Conservation (phyloP, 352 stramenopile species). For the Globisporangium megalacanthum region DNA sequence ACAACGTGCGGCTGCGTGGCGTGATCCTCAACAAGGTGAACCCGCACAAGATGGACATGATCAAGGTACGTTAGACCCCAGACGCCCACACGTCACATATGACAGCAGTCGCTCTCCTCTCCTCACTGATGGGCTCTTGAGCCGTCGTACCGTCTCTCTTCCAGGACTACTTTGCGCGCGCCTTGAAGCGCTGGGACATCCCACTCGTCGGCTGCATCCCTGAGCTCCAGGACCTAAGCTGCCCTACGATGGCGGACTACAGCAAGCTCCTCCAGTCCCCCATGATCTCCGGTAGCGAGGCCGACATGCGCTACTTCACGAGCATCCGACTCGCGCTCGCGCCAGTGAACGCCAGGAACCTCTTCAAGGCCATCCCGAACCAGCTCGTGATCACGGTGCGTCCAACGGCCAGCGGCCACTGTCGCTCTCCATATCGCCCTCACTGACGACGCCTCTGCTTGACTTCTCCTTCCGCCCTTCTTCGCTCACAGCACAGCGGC, state of each 20-base stretch:
- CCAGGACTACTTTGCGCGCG: slow-evolving; percentile 86
- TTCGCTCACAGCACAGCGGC: slow-evolving; percentile 52
- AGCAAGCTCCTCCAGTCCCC: slow-evolving; percentile 82
- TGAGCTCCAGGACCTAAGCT: slow-evolving; percentile 74
- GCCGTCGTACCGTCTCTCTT: neutral
- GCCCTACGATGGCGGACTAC: slow-evolving; percentile 84
- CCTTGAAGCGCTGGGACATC: slow-evolving; percentile 86
- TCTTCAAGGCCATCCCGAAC: slow-evolving; percentile 83
- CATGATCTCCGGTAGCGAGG: slow-evolving; percentile 66
- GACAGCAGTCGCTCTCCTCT: neutral
- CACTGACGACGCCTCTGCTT: neutral
- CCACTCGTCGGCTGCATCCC: slow-evolving; percentile 87
- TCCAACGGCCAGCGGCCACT: neutral
- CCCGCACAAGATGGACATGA: slow-evolving; percentile 87
- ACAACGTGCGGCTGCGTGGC: slow-evolving; percentile 67
- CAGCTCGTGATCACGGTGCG: slow-evolving; percentile 83
- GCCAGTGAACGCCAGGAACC: slow-evolving; percentile 67
- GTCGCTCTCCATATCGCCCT: neutral
- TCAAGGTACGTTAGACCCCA: slow-evolving; percentile 42
- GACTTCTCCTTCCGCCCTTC: no score
- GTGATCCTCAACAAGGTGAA: slow-evolving; percentile 89
- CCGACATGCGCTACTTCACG: slow-evolving; percentile 78
- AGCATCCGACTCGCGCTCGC: slow-evolving; percentile 78
- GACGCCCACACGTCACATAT: neutral
- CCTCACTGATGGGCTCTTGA: neutral